phyloP scores from a whole-genome alignment of 2,329 filamentous ascomycete genomes.

The Podosphaera fusca region DNA sequence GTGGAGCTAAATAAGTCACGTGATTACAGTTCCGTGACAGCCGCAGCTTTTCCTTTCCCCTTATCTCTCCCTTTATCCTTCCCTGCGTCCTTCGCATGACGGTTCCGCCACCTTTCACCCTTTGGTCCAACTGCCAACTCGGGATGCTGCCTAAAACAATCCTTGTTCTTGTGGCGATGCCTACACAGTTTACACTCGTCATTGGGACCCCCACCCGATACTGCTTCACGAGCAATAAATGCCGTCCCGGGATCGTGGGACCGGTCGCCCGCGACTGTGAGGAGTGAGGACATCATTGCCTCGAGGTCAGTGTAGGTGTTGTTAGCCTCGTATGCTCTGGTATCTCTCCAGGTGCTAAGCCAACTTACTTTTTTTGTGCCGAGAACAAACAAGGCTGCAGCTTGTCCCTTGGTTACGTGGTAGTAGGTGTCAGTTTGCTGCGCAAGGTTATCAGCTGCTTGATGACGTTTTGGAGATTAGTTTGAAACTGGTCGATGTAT shows the following conservation, averaged over 20 bases:
- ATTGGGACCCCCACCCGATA: not conserved
- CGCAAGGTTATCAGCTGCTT: not conserved
- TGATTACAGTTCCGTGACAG: too few species aligned
- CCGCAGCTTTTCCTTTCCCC: not conserved
- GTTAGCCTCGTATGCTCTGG: not conserved
- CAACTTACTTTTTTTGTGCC: not conserved
- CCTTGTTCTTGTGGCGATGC: not conserved
- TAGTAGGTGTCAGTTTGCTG: not conserved
- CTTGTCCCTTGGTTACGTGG: not conserved
- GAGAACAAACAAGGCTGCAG: not conserved
- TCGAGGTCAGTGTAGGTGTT: not conserved
- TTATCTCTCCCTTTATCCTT: not conserved
- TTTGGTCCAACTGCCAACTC: not conserved
- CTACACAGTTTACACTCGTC: not conserved
- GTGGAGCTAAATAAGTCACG: too few species aligned
- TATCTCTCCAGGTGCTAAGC: not conserved
- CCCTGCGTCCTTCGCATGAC: not conserved
- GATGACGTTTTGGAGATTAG: not conserved
- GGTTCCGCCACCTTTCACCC: not conserved
- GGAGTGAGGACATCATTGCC: not conserved
- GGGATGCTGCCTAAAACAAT: not conserved
- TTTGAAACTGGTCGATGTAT: not conserved
- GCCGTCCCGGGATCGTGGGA: not conserved
- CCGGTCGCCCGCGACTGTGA: not conserved
- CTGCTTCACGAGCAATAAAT: not conserved